Base-by-base conservation (phyloP, 768 basidiomycete species). In the Podaxis sp. region DNA sequence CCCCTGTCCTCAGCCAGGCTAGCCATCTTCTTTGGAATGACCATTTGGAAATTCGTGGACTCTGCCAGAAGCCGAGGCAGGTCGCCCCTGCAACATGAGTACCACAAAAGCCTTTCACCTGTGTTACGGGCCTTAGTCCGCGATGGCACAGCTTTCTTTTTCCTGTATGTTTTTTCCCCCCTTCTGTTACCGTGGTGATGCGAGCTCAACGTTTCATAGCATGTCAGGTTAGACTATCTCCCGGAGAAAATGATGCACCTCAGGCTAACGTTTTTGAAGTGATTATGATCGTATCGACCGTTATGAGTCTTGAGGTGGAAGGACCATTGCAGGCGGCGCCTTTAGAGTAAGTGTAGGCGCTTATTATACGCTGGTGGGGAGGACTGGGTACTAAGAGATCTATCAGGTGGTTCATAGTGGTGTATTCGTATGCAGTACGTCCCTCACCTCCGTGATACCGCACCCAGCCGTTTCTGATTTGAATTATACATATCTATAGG, bases 21-120 rank as follows among this genome's bases (percentile, higher is more conserved):
- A 53, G 51, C 17, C 27, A 53, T 53, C 27, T 53, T 53, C 27
- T 53, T 53, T 53, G 51, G 27, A 17, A 53, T 53, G 51, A 53
- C 51, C 25, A 29, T 53, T 27, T 11, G 24, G 27, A 53, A 53
- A 25, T 53, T 53, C 51, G 5, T 53, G 51, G 3, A 22, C 22
- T 15, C 51, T 2, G 51, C 27, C 13, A 24, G 27, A 9, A 53
- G 8, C 27, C 5, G 51, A 11, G 51, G 51, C 22, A 29, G 51
- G 25, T 15, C 27, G 12, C 22, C 27, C 51, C 22, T 29, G 13
- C 51, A 29, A 2, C 25, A 53, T 53, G 22, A 29, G 25, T 29
- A 25, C 27, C 3, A 53, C 25, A 29, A 29, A 29, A 53, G 27
- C 51, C 25, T 53, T 53, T 53, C 51, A 17, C 51, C 51, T 24